phyloP scores from a whole-genome alignment of 306 rosid genomes.

The Vigna angularis region DNA sequence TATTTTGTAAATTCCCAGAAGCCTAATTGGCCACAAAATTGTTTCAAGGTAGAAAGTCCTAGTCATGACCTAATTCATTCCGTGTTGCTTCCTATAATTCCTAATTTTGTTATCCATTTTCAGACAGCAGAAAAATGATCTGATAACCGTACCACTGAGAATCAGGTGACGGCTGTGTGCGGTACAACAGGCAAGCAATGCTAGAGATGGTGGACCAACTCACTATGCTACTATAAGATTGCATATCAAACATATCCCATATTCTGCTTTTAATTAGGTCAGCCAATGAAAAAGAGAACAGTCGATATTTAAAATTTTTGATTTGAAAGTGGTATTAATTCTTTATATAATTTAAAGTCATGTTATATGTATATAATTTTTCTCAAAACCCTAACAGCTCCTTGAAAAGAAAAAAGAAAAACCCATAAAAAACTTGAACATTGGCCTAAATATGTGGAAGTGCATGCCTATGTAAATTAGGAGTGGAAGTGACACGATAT shows the following conservation, averaged over 20 bases:
- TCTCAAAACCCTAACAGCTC: no score
- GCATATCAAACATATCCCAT: not conserved
- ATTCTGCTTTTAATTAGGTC: constrained; percentile 37
- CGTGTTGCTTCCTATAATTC: constrained; percentile 14
- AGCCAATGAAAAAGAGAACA: not conserved
- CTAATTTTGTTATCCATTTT: constrained; percentile 35
- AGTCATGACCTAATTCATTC: constrained; percentile 49
- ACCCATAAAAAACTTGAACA: not conserved
- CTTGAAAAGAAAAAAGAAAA: no score
- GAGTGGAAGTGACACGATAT: not conserved
- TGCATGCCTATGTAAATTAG: constrained; percentile 6
- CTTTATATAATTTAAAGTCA: no score
- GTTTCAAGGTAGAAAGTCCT: constrained; percentile 9
- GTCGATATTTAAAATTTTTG: no score
- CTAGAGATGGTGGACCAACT: constrained; percentile 10
- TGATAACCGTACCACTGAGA: constrained; percentile 38
- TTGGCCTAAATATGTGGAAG: constrained; percentile 7
- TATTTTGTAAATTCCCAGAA: constrained; percentile 11
- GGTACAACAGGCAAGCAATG: constrained; percentile 46
- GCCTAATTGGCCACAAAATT: constrained; percentile 22
- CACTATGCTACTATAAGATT: constrained; percentile 10
- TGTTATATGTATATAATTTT: no score
- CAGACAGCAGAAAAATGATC: constrained; percentile 22
- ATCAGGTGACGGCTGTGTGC: constrained; percentile 41
- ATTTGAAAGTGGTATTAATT: no score